Percentiles rank a stretch among this genome's conserved stretches.
Conservation (phyloP, 2,329 filamentous ascomycete genomes). For the Pezicula carpinea region DNA sequence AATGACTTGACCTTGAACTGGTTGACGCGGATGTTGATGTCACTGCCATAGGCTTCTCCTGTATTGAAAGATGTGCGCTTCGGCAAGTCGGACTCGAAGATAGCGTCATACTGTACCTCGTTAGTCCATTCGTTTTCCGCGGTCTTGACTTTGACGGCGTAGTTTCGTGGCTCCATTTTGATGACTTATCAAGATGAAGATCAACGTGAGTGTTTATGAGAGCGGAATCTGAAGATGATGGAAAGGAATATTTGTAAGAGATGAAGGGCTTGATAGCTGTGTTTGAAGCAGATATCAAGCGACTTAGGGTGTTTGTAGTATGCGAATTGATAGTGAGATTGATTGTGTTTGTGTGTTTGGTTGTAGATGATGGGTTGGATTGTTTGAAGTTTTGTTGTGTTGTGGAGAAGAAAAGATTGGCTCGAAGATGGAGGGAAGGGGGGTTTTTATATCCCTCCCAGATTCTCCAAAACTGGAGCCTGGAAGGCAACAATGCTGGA, state of each 20-base stretch:
- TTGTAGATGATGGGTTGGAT: background rate
- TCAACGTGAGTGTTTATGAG: slow-evolving; percentile 1
- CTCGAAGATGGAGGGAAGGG: background rate
- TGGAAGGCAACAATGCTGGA: background rate
- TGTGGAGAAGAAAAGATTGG: background rate
- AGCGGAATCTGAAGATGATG: slow-evolving; percentile 4
- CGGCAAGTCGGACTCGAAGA: slow-evolving; percentile 23
- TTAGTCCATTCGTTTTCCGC: slow-evolving; percentile 9
- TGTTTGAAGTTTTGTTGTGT: background rate
- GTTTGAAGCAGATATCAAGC: background rate
- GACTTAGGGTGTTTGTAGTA: background rate
- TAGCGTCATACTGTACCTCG: slow-evolving; percentile 13
- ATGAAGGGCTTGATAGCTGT: background rate
- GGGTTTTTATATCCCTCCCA: background rate
- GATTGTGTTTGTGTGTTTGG: background rate
- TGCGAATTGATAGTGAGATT: background rate
- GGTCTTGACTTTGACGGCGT: too few species aligned
- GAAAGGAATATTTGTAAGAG: slow-evolving; percentile 2
- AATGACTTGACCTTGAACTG: slow-evolving; percentile 64
- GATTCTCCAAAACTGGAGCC: background rate
- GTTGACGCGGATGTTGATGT: slow-evolving; percentile 59
- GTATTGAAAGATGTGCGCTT: slow-evolving; percentile 53
- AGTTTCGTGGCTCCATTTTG: slow-evolving; percentile 25
- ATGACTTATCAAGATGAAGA: slow-evolving; percentile 8
- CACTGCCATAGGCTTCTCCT: slow-evolving; percentile 41